Evolutionary conservation across 169 alveolate species (phyloP).

Genomic region (Plasmodium sp.): DNA sequence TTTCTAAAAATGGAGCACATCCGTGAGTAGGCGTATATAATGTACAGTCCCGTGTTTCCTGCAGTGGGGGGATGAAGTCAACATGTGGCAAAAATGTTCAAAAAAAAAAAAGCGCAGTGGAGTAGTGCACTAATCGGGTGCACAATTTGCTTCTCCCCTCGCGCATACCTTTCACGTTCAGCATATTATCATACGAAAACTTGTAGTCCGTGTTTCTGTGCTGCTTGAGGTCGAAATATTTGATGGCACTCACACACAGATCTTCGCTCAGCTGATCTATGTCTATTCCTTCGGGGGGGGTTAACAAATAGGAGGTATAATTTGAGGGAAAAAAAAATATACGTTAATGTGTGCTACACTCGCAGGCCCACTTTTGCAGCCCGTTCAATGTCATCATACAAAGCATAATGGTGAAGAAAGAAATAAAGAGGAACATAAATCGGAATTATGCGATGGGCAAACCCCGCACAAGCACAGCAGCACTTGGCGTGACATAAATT

Average conservation of each 20-base stretch:
- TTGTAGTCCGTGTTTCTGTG: constrained; percentile 94
- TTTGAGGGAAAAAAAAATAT: neutral
- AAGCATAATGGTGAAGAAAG: neutral
- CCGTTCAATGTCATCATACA: neutral
- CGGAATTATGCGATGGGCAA: neutral
- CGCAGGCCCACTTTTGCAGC: neutral
- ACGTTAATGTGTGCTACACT: neutral
- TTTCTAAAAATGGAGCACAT: constrained; percentile 94
- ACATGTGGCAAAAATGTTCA: neutral
- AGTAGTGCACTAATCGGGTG: neutral
- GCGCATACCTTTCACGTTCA: constrained; percentile 96
- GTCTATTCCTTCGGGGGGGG: constrained; percentile 82
- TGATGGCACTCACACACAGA: constrained; percentile 98
- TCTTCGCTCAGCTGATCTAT: constrained; percentile 91
- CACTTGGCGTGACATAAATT: neutral
- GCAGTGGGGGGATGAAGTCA: neutral
- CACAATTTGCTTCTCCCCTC: neutral
- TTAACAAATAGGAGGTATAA: neutral
- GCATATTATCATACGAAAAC: constrained; percentile 97
- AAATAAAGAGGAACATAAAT: neutral
- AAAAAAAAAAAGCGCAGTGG: neutral
- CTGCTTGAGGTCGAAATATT: constrained; percentile 97
- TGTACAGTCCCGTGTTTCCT: constrained; percentile 95
- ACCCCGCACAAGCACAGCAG: neutral
- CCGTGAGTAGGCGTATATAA: constrained; percentile 96